Percentiles rank a stretch among this genome's conserved stretches.
phyloP scores from a whole-genome alignment of 768 basidiomycete species.

The Suillus decipiens region DNA sequence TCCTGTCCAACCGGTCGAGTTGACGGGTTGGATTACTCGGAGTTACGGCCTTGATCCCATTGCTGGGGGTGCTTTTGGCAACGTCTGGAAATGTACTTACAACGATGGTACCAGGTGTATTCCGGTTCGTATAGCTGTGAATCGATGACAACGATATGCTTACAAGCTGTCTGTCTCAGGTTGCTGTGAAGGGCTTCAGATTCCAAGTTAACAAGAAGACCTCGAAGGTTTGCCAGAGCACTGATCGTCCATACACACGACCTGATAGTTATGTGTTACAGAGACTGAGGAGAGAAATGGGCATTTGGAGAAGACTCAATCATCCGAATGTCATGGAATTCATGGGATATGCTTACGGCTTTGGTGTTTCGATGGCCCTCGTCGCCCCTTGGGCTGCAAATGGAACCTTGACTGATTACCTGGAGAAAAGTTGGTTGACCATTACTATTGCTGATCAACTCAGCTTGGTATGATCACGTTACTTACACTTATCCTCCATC shows the following conservation, averaged over 20 bases:
- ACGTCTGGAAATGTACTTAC: conserved; percentile 16
- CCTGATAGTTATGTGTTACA: conserved; percentile 1
- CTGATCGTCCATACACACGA: background rate
- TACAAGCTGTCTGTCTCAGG: conserved; percentile 5
- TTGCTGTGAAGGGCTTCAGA: conserved; percentile 14
- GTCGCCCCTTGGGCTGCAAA: conserved; percentile 25
- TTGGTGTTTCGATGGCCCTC: conserved; percentile 23
- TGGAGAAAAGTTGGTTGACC: conserved; percentile 1
- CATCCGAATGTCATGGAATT: conserved; percentile 27
- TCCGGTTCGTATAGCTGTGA: conserved; percentile 1
- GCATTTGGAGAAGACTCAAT: conserved; percentile 24
- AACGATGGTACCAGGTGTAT: background rate
- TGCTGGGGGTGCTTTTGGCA: conserved; percentile 12
- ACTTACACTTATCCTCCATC: background rate
- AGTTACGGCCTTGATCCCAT: conserved; percentile 3
- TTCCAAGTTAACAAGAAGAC: conserved; percentile 2
- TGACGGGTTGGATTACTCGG: conserved; percentile 1
- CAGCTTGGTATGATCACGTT: background rate
- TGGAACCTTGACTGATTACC: conserved; percentile 15
- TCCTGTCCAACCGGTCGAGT: background rate
- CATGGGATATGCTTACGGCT: conserved; percentile 22
- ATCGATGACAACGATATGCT: background rate
- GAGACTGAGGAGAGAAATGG: conserved; percentile 25
- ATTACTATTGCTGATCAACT: background rate
- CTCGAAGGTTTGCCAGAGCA: conserved; percentile 1